phyloP scores from a whole-genome alignment of 2,329 filamentous ascomycete genomes.

The Pyricularia pennisetigena region DNA sequence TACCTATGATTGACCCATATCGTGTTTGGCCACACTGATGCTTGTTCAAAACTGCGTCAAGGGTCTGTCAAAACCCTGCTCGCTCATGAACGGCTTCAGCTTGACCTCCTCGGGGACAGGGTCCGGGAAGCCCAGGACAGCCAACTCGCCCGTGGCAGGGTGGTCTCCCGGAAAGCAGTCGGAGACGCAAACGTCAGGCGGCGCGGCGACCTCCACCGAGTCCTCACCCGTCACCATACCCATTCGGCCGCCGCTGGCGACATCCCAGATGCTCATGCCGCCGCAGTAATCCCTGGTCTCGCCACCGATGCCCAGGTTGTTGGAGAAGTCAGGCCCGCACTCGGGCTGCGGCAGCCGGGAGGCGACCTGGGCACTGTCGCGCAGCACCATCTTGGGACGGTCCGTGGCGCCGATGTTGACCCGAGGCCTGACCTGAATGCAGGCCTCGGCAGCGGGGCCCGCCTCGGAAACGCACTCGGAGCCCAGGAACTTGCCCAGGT shows the following conservation, averaged over 20 bases:
- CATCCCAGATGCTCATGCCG: not conserved
- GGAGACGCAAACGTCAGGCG: not conserved
- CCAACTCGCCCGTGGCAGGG: not conserved
- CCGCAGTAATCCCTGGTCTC: constrained; percentile 1
- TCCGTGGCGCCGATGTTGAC: not conserved
- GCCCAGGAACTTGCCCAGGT: constrained; percentile 2
- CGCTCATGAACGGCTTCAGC: not conserved
- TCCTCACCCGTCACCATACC: not conserved
- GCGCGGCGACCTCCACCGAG: not conserved
- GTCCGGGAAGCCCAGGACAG: not conserved
- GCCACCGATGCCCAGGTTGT: not conserved
- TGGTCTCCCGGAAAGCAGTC: not conserved
- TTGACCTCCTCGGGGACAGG: not conserved
- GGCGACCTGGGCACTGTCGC: constrained; percentile 1
- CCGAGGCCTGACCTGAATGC: not conserved
- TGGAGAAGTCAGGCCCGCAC: not conserved
- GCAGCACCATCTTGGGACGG: constrained; percentile 1
- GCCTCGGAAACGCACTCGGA: not conserved
- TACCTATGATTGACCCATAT: no score
- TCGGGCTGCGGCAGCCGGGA: not conserved
- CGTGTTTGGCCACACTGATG: not conserved
- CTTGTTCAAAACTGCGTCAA: not conserved
- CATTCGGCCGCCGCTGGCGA: constrained; percentile 1
- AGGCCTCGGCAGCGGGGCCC: not conserved
- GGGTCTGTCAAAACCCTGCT: not conserved